Base-by-base conservation (phyloP, 495 filamentous ascomycete genomes). In the Viridothelium virens region DNA sequence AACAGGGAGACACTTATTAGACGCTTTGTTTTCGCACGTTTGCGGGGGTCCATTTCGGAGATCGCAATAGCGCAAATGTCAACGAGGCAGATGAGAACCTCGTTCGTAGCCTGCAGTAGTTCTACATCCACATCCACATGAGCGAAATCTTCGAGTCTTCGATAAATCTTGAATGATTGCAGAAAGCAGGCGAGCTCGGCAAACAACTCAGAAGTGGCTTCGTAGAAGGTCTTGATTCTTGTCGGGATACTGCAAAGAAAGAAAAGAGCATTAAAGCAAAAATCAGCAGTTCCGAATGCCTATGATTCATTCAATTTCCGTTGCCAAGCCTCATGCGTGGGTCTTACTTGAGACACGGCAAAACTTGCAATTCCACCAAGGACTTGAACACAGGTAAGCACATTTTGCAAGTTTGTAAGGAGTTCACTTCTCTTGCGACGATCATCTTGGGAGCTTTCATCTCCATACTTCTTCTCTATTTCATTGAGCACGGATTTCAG, bases 381-480 rank as follows among this genome's bases (percentile, higher is more conserved):
- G 48, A 53, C 48, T 53, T 53, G 48, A 53, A 53, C 48, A 53
- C 48, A 53, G 48, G 48, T 53, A 53, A 53, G 48, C 48, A 53
- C 48, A 53, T 53, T 53, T 53, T 53, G 48, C 48, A 53, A 6
- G 48, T 53, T 53, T 53, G 48, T 53, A 4, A 53, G n/a, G 48
- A 53, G 48, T 53, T 53, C 48, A 53, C 3, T 53, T 53, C 18
- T 53, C 48, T 53, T 53, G 48, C 48, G 48, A 53, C 48, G 48
- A 11, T 53, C 48, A n/a, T 53, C 48, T 53, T 53, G 7, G 48
- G 48, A 53, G 48, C 48, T 53, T 53, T 53, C 48, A 9, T 53
- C 48, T 53, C 48, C 48, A 53, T 53, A 18, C n/a, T 25, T 53
- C 48, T 53, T 53, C 48, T 53, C 48, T 53, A 53, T 53, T n/a